Evolutionary conservation across 768 basidiomycete species (phyloP), one percentile per base, ranked within the genome.

Genomic region (Lactifluus pinguis): DNA sequence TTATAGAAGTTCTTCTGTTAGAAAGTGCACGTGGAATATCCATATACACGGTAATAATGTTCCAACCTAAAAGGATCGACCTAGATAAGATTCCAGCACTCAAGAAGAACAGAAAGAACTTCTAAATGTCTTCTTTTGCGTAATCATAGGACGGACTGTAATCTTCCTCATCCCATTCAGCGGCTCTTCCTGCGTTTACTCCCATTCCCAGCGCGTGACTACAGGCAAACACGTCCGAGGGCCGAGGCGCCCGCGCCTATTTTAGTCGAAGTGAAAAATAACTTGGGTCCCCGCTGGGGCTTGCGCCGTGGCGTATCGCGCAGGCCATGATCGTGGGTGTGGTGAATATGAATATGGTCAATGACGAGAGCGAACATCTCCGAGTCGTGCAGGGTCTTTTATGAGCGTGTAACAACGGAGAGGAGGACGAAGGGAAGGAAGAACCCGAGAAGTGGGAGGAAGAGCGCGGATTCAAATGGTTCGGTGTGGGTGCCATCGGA

Each of bases 191-290:
- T 30, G 56, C 14, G 74, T 73, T 57, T 86, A 87, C 57, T 89
- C 85, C 67, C 82, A 82, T 67, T 85, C 89, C 83, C 83, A 85
- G 62, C 79, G 73, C 63, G 69, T 67, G 39, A 84, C 77, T 9
- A 92, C 86, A 90, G 69, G 82, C 85, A 67, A 92, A 92, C n/a
- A 89, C 84, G 1, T 84, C 85, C 1, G 68, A n/a, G n/a, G n/a
- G n/a, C n/a, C n/a, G n/a, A 53, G 0, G 91, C 87, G 8, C 86
- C 84, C 39, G 81, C 78, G 0, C 90, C 90, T 4, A 86, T 89
- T 72, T 89, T 89, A 3, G 90, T 89, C 1, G 85, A 87, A 6
- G 87, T 82, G 68, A 87, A 85, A 71, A 90, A 88, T 11, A 90
- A 72, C 69, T 76, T 81, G 0, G 87, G 84, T 3, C 85, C 80